Percentiles rank a stretch among this genome's conserved stretches.
phyloP scores from a whole-genome alignment of 768 basidiomycete species.

The Auriscalpium microsporum region DNA sequence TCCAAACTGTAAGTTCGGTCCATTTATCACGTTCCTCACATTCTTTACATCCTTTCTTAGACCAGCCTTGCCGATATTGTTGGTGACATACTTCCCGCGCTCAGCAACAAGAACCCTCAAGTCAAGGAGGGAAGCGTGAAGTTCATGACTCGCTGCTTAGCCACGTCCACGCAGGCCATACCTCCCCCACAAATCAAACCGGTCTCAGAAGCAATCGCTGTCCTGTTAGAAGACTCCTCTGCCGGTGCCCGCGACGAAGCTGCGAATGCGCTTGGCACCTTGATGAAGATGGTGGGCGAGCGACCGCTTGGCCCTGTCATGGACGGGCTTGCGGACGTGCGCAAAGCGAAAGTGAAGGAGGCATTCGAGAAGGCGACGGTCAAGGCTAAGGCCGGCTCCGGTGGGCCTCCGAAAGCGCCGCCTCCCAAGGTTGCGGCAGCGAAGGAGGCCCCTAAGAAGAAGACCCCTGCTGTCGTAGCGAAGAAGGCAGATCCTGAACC shows the following conservation, averaged over 20 bases:
- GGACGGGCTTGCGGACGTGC: conserved; percentile 77
- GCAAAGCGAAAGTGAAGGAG: conserved; percentile 90
- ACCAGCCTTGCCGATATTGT: conserved; percentile 72
- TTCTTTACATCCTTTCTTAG: conserved; percentile 32
- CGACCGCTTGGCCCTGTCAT: conserved; percentile 79
- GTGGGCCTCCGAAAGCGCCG: conserved; percentile 34
- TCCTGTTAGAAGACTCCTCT: conserved; percentile 77
- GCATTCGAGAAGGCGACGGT: conserved; percentile 88
- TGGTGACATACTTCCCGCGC: conserved; percentile 67
- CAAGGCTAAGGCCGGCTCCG: conserved; percentile 67
- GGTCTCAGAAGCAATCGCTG: conserved; percentile 65
- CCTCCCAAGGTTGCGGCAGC: background rate
- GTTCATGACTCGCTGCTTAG: conserved; percentile 74
- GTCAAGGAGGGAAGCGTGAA: conserved; percentile 90
- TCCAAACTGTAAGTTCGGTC: conserved; percentile 54
- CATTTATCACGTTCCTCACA: conserved; percentile 1
- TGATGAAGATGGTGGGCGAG: conserved; percentile 98
- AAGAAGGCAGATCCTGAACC: conserved; percentile 16
- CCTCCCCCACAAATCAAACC: conserved; percentile 71
- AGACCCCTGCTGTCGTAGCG: conserved; percentile 19
- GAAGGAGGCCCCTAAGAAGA: conserved; percentile 11
- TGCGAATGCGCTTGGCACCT: conserved; percentile 76
- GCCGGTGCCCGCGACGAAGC: conserved; percentile 87
- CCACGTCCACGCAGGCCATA: conserved; percentile 61
- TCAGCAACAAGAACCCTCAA: conserved; percentile 92